phyloP scores from a whole-genome alignment of 345 rosid species.

The Eutrema japonicum region DNA sequence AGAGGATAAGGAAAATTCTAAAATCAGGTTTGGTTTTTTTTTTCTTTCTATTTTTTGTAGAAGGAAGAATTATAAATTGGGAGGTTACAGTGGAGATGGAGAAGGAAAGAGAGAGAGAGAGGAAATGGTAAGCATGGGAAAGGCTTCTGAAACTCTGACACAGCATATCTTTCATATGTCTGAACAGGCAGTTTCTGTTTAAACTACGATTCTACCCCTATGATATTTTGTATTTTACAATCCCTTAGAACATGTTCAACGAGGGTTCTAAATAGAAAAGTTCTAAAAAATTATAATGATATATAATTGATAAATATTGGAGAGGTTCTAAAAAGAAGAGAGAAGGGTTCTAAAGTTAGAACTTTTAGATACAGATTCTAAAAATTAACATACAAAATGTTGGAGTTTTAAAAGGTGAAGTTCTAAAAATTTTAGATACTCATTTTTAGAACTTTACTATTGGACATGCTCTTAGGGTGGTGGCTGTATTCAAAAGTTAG shows the following conservation, averaged over 20 bases:
- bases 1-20: neutral
- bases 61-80: constrained; percentile 9
- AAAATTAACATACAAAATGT: no score
- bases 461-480: no score
- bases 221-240: constrained; percentile 38
- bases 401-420: no score
- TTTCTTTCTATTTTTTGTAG: neutral
- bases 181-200: constrained; percentile 38
- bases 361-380: no score
- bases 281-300: no score
- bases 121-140: constrained; percentile 12
- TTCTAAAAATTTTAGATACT: no score
- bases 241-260: no score
- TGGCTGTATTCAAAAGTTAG: constrained; percentile 37
- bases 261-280: no score
- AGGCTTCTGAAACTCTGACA: constrained; percentile 43
- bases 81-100: constrained; percentile 22
- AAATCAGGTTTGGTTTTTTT: neutral
- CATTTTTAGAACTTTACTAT: no score
- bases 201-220: constrained; percentile 39
- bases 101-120: constrained; percentile 18
- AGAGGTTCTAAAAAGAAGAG: no score
- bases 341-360: no score
- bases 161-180: constrained; percentile 47
- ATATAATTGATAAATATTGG: no score